A percentile compares a stretch with the other conserved stretches of the same genome.
These are phyloP conservation scores for Rosa persica DNA, from an alignment of 306 rosid species.

Conservation along the genomic window DNA sequence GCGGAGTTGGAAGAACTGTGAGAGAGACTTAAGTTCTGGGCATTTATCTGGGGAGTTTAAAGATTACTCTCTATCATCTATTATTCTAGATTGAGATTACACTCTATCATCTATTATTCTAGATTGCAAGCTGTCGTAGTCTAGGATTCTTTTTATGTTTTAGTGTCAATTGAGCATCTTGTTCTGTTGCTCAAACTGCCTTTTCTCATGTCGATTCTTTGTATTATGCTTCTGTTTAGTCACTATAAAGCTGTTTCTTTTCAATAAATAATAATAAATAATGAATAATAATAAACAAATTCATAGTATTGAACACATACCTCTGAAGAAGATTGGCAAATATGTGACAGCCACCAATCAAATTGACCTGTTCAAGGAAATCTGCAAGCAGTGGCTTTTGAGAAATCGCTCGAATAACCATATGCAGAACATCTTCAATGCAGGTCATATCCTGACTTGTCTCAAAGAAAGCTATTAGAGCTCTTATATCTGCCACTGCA, in stretches of 20 bases:
- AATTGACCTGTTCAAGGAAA: slow-evolving; percentile 85
- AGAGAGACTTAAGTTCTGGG: background rate
- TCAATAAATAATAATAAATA: too few relatives aligned
- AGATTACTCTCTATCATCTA: background rate
- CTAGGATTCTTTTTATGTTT: background rate
- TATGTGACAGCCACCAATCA: slow-evolving; percentile 73
- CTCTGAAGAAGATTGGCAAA: slow-evolving; percentile 97
- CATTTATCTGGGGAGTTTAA: background rate
- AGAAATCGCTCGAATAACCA: slow-evolving; percentile 90
- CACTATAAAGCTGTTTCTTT: too few relatives aligned
- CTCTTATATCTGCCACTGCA: slow-evolving; percentile 72
- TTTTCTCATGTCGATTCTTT: background rate
- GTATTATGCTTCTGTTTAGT: background rate
- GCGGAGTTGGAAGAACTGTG: background rate
- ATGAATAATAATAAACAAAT: background rate
- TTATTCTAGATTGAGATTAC: background rate
- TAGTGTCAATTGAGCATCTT: background rate
- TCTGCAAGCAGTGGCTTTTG: slow-evolving; percentile 75
- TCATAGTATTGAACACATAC: slow-evolving; percentile 35
- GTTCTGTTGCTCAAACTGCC: background rate
- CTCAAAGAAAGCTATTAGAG: slow-evolving; percentile 86
- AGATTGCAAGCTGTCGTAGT: background rate
- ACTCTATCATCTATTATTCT: background rate
- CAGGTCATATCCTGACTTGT: slow-evolving; percentile 85
- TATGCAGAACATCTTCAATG: slow-evolving; percentile 90